Base-by-base conservation (phyloP, 2,329 filamentous ascomycete genomes). In the Alternaria alternata region DNA sequence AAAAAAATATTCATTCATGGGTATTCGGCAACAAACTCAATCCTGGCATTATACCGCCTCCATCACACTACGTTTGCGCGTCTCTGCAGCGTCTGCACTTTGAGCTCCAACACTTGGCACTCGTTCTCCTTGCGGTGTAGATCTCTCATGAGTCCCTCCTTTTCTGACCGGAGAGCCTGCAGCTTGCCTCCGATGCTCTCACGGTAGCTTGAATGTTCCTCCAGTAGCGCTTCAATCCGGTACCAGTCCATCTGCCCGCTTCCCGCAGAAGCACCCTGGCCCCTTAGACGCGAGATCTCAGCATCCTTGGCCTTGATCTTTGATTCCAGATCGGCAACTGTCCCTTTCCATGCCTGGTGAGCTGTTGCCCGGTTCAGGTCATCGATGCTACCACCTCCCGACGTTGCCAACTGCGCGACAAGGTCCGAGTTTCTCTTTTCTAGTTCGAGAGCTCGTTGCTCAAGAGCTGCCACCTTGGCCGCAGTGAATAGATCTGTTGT, bases 401-500 rank as follows among this genome's bases (percentile, higher is more conserved):
- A 65, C 4, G 60, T 63, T 43, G 69, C 67, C n/a, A 78, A 61
- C 41, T 79, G 73, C 6, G 58, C 34, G 3, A 75, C 61, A 3
- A 81, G 68, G 48, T 79, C 76, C 9, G 72, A 66, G 61, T 81
- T 81, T 3, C 76, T 67, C 63, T 75, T 75, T 59, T 82, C 80
- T 3, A 81, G 66, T 59, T 81, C 80, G 16, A 82, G 73, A 14
- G 76, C 76, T 14, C 79, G 73, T 53, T 82, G 80, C 62, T 82
- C 78, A 34, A 82, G 69, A 0, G 80, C 80, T 14, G 79, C 80
- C 1, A 76, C 73, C 53, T 79, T 80, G 36, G 80, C 80, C 0
- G 71, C 75, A 11, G 78, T 78, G 64, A 80, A 82, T 16, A 82
- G 71, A 58, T 81, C 79, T 14, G 72, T 72, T 8, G 75, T 78